Evolutionary conservation across 208 protist genomes (phyloP).

Genomic region (Endotrypanum monterogeii): DNA sequence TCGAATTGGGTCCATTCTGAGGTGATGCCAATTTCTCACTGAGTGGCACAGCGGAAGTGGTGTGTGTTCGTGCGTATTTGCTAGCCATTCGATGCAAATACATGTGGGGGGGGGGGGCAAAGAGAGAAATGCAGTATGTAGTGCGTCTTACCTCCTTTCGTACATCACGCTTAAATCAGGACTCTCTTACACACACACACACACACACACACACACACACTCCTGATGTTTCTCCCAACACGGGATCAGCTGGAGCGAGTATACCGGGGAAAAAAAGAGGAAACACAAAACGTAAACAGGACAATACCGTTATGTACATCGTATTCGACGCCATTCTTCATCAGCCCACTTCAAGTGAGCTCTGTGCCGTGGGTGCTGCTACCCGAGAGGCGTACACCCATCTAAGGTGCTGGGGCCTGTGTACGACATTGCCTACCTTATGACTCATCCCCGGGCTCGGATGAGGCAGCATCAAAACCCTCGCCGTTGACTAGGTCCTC

Average conservation of each 20-base stretch:
- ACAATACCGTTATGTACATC: constrained; percentile 11
- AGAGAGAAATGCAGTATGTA: background rate
- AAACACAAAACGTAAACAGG: background rate
- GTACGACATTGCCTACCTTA: constrained; percentile 8
- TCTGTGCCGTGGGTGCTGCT: background rate
- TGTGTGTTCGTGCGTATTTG: background rate
- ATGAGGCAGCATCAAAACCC: constrained; percentile 1
- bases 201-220: constrained; percentile 9
- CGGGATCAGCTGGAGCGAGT: background rate
- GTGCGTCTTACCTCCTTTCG: background rate
- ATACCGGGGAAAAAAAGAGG: no score
- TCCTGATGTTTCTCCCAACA: background rate
- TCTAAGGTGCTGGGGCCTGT: background rate
- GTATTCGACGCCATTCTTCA: background rate
- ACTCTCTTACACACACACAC: constrained; percentile 9
- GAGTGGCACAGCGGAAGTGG: background rate
- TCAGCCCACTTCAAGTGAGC: background rate
- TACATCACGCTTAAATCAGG: constrained; percentile 6
- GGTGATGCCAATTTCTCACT: background rate
- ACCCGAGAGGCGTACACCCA: background rate
- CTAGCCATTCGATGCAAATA: background rate
- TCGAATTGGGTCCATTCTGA: background rate
- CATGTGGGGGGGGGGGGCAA: background rate
- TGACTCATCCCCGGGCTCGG: constrained; percentile 5
- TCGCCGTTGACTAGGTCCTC: constrained; percentile 4